Percentiles rank a stretch among this genome's conserved stretches.
Evolutionary conservation across 768 basidiomycete genomes (phyloP).

Genomic region (Naganishia kalamii): DNA sequence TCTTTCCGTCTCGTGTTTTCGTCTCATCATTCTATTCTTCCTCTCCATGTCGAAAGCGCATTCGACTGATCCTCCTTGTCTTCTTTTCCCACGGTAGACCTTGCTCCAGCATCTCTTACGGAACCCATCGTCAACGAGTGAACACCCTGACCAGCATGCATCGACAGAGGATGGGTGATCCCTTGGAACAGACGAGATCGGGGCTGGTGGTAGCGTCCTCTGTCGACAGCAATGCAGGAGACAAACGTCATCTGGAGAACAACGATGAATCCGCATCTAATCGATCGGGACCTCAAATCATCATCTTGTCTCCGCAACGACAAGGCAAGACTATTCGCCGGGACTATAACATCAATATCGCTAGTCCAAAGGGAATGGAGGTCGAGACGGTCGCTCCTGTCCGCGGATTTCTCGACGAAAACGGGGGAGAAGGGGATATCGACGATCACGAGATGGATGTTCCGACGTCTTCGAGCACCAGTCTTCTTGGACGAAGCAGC

Average conservation of each 20-base stretch:
- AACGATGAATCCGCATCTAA: not conserved
- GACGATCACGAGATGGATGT: not conserved
- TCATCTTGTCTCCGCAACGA: not conserved
- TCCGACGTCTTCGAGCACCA: not conserved
- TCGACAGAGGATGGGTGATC: too few relatives aligned
- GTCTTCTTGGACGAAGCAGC: not conserved
- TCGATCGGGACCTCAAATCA: not conserved
- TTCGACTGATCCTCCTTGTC: too few relatives aligned
- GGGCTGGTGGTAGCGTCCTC: too few relatives aligned
- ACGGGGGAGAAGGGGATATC: conserved; percentile 2
- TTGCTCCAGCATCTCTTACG: too few relatives aligned
- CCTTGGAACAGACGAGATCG: too few relatives aligned
- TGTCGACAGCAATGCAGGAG: not conserved
- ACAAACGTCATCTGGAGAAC: conserved; percentile 4
- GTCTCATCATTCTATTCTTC: too few relatives aligned
- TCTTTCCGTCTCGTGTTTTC: too few relatives aligned
- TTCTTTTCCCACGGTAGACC: too few relatives aligned
- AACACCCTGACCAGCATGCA: too few relatives aligned
- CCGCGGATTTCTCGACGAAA: not conserved
- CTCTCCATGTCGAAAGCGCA: too few relatives aligned
- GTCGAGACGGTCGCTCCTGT: too few relatives aligned
- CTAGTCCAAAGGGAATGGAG: not conserved
- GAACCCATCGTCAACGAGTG: too few relatives aligned
- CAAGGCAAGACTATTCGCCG: not conserved
- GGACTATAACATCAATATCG: not conserved